Conservation (phyloP, 2,329 filamentous ascomycete genomes). For the Cercospora brassicicola region DNA sequence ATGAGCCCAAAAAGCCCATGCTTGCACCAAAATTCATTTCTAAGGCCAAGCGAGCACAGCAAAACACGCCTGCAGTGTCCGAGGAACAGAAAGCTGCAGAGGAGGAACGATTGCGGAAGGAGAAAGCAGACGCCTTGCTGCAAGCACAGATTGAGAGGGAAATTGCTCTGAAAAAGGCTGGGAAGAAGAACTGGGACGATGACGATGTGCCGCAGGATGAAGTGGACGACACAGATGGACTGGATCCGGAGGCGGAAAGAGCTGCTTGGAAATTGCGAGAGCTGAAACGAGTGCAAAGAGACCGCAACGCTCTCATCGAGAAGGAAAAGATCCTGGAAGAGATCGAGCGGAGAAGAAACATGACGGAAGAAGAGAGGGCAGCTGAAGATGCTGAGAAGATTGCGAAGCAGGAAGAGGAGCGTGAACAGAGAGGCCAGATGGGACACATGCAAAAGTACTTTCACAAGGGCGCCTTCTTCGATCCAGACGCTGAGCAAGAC, state of each 20-base stretch:
- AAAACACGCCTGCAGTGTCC: constrained; percentile 33
- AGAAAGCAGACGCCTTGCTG: constrained; percentile 74
- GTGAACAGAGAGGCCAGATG: constrained; percentile 74
- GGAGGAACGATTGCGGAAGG: constrained; percentile 61
- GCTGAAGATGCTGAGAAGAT: constrained; percentile 81
- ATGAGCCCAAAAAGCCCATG: constrained; percentile 59
- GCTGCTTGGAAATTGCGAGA: constrained; percentile 94
- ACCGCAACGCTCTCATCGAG: constrained; percentile 73
- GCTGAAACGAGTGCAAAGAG: constrained; percentile 81
- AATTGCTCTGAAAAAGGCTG: constrained; percentile 69
- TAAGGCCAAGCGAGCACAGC: constrained; percentile 58
- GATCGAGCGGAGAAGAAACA: constrained; percentile 79
- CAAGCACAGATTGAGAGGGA: constrained; percentile 87
- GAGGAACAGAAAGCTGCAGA: constrained; percentile 49
- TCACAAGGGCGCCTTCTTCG: constrained; percentile 95
- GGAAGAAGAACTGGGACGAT: constrained; percentile 85
- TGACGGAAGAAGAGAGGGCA: constrained; percentile 81
- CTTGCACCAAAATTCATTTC: constrained; percentile 68
- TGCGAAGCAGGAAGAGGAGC: constrained; percentile 73
- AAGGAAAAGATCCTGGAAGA: constrained; percentile 84
- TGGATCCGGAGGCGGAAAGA: constrained; percentile 83
- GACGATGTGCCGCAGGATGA: constrained; percentile 66
- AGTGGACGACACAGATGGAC: constrained; percentile 83
- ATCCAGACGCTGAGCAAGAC: constrained; percentile 60
- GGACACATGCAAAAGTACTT: constrained; percentile 93